Conservation (phyloP, 225 moss, liverwort and hornwort species). For the Antitrichia curtipendula region DNA sequence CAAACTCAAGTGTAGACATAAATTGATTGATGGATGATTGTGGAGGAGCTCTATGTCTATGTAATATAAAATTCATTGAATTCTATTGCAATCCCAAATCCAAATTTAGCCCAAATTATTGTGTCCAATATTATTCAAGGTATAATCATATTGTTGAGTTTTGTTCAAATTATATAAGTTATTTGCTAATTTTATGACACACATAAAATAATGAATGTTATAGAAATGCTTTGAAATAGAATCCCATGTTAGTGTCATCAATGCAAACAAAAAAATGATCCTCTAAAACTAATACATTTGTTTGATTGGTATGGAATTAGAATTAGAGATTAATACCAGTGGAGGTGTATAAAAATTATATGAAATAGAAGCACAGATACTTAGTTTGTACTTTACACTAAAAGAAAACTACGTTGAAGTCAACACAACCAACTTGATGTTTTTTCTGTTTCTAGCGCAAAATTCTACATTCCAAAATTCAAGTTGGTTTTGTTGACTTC, state of each 20-base stretch:
- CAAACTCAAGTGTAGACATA: neutral
- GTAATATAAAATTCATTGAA: neutral
- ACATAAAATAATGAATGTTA: neutral
- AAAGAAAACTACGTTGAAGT: too few relatives aligned
- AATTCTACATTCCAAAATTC: too few relatives aligned
- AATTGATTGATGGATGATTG: neutral
- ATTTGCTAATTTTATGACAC: neutral
- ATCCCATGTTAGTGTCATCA: fast-evolving
- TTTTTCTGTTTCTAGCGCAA: too few relatives aligned
- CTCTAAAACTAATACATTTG: neutral
- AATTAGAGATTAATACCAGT: neutral
- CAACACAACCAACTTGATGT: too few relatives aligned
- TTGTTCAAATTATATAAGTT: too few relatives aligned
- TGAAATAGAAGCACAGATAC: neutral
- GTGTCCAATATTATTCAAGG: neutral
- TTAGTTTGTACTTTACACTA: neutral
- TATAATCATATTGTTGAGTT: neutral
- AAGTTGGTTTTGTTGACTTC: too few relatives aligned
- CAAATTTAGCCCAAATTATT: neutral
- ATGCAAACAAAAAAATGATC: neutral
- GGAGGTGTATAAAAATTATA: fast-evolving
- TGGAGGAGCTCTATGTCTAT: neutral
- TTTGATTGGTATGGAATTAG: neutral
- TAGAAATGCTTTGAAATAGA: neutral
- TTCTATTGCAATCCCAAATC: neutral